Evolutionary conservation across 345 rosid genomes (phyloP), one percentile per base, ranked within the genome.

Genomic region (Acer campestre): DNA sequence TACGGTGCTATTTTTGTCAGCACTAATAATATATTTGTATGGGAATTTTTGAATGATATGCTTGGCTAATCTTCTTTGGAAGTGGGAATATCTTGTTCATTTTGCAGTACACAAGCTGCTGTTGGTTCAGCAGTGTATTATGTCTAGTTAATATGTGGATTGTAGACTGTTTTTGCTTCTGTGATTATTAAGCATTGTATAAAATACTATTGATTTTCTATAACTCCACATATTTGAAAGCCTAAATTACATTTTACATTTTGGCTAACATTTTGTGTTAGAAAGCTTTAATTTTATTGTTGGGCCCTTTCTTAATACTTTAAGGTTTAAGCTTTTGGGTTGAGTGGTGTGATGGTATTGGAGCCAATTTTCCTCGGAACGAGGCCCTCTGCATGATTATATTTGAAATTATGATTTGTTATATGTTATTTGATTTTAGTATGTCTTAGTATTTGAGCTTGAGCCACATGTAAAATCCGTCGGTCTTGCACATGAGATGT

Each of bases 121-220:
- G 4, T 2, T 51, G 59, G 58, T 27, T 53, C 44, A 29, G 27
- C 20, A 17, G 62, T 10, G 13, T 51, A 18, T 53, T 53, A 27
- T 6, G 27, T 44, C 23, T 22, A 7, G 29, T 14, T 8, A 27
- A 12, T 20, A 13, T 1, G 14, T 29, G 27, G 44, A 71, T 49
- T 46, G 55, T 55, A 10, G 61, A 51, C 61, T 53, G 22, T 23
- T 70, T 51, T 51, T 70, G 61, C 61, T 51, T 70, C 62, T 70
- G 9, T 27, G 42, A 51, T 58, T 49, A 29, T 17, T 29, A 70
- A 70, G 44, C 74, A 17, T 18, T 70, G 42, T n/a, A 70, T 27
- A 22, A 20, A 68, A 68, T 20, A n/a, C 55, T 42, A 40, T n/a
- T 40, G 51, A 67, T 35, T 35, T 35, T 35, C 38, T 35, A 35